Conservation (phyloP, 805 yeast genomes). For the Candida broadrunensis region DNA sequence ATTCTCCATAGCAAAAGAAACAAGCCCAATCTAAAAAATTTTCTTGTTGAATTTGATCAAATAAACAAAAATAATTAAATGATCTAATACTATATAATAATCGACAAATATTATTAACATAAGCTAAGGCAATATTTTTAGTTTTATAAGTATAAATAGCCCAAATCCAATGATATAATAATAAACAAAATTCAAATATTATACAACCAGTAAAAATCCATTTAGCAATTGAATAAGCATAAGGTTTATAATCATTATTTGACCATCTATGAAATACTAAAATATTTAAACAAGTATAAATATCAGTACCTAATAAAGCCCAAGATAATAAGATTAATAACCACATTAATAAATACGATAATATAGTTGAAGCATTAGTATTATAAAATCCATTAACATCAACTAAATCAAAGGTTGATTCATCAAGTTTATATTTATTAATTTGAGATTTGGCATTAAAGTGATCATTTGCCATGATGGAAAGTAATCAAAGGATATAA, state of each 20-base stretch:
- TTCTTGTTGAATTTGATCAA: constrained; percentile 62
- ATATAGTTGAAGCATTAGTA: constrained; percentile 39
- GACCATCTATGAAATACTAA: constrained; percentile 74
- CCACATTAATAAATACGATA: constrained; percentile 42
- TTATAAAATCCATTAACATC: constrained; percentile 47
- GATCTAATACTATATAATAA: constrained; percentile 50
- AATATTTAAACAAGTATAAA: constrained; percentile 74
- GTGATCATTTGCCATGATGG: constrained; percentile 4
- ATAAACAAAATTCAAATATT: constrained; percentile 58
- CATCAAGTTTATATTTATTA: constrained; percentile 26
- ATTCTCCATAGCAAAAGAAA: constrained; percentile 60
- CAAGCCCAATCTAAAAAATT: constrained; percentile 65
- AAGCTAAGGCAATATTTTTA: constrained; percentile 64
- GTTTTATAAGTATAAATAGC: constrained; percentile 60
- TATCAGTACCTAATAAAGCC: constrained; percentile 60
- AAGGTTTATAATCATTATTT: constrained; percentile 42
- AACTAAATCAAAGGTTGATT: constrained; percentile 48
- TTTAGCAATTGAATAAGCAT: constrained; percentile 49
- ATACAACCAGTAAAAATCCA: constrained; percentile 86
- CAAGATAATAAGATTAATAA: constrained; percentile 51
- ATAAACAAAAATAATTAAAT: constrained; percentile 70
- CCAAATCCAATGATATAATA: constrained; percentile 54
- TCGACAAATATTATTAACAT: constrained; percentile 64
- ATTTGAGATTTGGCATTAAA: constrained; percentile 7
- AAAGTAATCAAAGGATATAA: no score